These are phyloP conservation scores for Trametes polyzona DNA, from an alignment of 1,284 basidiomycete species.

Conservation along the genomic window DNA sequence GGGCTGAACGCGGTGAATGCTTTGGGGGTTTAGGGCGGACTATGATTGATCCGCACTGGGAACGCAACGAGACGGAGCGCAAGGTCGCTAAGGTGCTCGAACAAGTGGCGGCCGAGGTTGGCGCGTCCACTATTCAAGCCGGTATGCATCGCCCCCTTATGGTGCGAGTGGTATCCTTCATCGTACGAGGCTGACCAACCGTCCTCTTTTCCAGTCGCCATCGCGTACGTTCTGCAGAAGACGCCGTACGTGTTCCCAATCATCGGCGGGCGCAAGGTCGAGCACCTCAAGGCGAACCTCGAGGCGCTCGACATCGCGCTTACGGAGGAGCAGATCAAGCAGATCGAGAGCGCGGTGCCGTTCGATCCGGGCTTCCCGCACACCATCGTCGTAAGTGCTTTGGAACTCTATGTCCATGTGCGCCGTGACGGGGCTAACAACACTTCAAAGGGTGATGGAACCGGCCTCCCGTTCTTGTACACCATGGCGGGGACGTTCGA, in stretches of 20 bases:
- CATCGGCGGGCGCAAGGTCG: conserved; percentile 49
- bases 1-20: not conserved
- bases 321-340: conserved; percentile 43
- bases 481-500: too few species aligned
- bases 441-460: too few species aligned
- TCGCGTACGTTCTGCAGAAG: conserved; percentile 26
- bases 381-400: conserved; percentile 43
- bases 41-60: conserved; percentile 19
- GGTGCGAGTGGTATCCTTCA: too few species aligned
- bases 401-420: too few species aligned
- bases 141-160: conserved; percentile 45
- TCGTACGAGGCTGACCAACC: conserved; percentile 44
- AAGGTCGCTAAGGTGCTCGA: conserved; percentile 29
- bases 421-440: too few species aligned
- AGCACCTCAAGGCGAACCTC: conserved; percentile 50
- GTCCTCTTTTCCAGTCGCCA: not conserved
- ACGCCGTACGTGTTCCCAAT: not conserved
- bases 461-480: too few species aligned
- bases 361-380: conserved; percentile 49
- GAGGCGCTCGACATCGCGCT: conserved; percentile 48
- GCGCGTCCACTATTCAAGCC: conserved; percentile 25
- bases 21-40: conserved; percentile 5
- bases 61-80: conserved; percentile 27
- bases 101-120: conserved; percentile 27
- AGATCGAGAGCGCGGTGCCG: conserved; percentile 42